phyloP scores from a whole-genome alignment of 805 yeast species.

The Yamadazyma scolyti region DNA sequence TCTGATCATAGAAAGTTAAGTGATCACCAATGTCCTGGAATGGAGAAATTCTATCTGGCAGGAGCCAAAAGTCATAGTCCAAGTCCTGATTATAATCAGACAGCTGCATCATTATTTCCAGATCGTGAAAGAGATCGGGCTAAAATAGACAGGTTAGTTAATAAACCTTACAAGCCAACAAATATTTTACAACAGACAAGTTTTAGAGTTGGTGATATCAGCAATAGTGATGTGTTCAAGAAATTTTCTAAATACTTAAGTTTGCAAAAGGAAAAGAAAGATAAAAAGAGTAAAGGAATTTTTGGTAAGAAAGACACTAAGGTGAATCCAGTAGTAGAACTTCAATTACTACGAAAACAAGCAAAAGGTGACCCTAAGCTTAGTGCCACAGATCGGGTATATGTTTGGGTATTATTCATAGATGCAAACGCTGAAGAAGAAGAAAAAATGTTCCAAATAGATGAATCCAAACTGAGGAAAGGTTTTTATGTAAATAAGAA shows the following conservation, averaged over 20 bases:
- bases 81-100: conserved; percentile 8
- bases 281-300: conserved; percentile 1
- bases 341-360: conserved; percentile 32
- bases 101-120: conserved; percentile 50
- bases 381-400: conserved; percentile 41
- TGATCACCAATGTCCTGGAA: conserved; percentile 28
- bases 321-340: conserved; percentile 14
- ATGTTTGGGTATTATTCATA: conserved; percentile 45
- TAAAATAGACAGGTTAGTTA: conserved; percentile 26
- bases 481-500: conserved; percentile 47
- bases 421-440: conserved; percentile 20
- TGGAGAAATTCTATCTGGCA: conserved; percentile 4
- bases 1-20: conserved; percentile 43
- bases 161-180: conserved; percentile 18
- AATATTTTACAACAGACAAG: conserved; percentile 18
- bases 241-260: conserved; percentile 25
- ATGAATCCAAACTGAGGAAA: conserved; percentile 22
- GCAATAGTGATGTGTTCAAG: conserved; percentile 19
- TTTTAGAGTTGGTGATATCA: conserved; percentile 26
- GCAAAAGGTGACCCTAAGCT: conserved; percentile 55
- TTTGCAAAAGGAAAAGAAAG: conserved; percentile 16
- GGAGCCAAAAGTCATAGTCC: not conserved
- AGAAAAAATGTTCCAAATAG: conserved; percentile 18
- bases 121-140: conserved; percentile 42
- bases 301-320: conserved; percentile 3